Percentiles rank a stretch among this genome's conserved stretches.
Conservation (phyloP, 257 asterid species). For the Solanum infundibuliforme region DNA sequence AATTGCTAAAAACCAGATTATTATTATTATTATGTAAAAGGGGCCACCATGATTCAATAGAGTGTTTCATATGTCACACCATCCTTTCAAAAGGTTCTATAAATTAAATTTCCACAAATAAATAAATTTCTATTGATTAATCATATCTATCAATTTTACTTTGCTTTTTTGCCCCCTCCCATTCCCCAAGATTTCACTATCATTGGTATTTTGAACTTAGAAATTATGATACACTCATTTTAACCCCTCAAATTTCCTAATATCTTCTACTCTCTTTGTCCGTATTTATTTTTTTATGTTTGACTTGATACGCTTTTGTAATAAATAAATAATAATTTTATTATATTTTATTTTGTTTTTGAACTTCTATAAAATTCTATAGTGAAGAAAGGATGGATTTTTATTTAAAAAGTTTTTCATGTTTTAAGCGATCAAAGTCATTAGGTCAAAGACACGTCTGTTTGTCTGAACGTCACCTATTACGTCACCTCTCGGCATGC, state of each 20-base stretch:
- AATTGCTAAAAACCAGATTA: conserved; percentile 21
- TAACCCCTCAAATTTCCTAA: background rate
- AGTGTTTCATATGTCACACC: conserved; percentile 39
- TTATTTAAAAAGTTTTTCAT: background rate
- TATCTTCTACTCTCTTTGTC: background rate
- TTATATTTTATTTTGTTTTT: background rate
- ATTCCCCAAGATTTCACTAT: background rate
- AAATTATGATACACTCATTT: background rate
- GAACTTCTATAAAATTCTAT: background rate
- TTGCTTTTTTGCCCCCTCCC: background rate
- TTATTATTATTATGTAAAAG: conserved; percentile 10
- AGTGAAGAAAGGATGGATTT: background rate
- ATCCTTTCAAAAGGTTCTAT: conserved; percentile 9
- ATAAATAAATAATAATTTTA: background rate
- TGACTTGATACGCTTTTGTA: background rate
- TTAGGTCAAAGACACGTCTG: too few species aligned
- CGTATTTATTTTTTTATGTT: too few species aligned
- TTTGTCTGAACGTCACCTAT: too few species aligned
- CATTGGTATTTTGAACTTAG: background rate
- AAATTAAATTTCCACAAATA: background rate
- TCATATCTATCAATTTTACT: background rate
- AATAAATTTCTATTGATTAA: background rate
- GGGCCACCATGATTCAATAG: conserved; percentile 25
- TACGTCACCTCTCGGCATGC: too few species aligned
- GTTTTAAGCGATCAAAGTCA: background rate